Evolutionary conservation across 345 rosid species (phyloP), one percentile per base, ranked within the genome.

Genomic region (Mercurialis annua): DNA sequence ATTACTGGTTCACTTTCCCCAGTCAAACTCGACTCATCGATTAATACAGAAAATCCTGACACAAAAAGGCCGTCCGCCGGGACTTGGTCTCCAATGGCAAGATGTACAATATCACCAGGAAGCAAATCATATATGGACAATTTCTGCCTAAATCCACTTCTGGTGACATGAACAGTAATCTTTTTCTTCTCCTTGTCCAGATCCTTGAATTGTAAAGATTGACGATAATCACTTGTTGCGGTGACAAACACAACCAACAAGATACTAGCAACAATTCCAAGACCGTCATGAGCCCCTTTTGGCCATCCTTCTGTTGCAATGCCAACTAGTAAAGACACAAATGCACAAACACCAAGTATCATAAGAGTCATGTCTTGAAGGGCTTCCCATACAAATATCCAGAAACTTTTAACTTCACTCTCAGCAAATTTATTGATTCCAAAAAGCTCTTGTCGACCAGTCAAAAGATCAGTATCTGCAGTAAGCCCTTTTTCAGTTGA

Each of bases 261-360:
- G 64, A 92, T 92, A 78, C 97, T 90, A 0, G 97, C 90, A 33
- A 84, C 98, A 68, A 92, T 92, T 33, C 96, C 96, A 31, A 90
- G 87, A 48, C 98, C 98, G 69, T 92, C 98, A 70, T 92, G 96
- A 10, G 98, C 89, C 0, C 98, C 98, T 36, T 83, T 72, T 30
- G 97, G 96, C 98, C 98, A 92, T 50, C 97, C 98, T 85, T 92
- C 98, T 76, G 88, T 84, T 60, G 85, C 91, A 31, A 92, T 74
- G 16, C 98, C 98, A 33, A 92, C 97, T n/a, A 92, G 79, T 76
- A 92, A 82, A 10, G 97, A 92, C 64, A 90, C 85, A 24, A 92
- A 82, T 43, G 97, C 96, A 50, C 98, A 92, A 16, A 80, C 85
- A 42, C 92, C 98, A 56, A 92, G 86, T 66, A 92, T 90, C 97